Percentiles rank a stretch among this genome's conserved stretches.
These are phyloP conservation scores for Narthecium ossifragum DNA, from an alignment of 106 monocot genomes.

Conservation along the genomic window DNA sequence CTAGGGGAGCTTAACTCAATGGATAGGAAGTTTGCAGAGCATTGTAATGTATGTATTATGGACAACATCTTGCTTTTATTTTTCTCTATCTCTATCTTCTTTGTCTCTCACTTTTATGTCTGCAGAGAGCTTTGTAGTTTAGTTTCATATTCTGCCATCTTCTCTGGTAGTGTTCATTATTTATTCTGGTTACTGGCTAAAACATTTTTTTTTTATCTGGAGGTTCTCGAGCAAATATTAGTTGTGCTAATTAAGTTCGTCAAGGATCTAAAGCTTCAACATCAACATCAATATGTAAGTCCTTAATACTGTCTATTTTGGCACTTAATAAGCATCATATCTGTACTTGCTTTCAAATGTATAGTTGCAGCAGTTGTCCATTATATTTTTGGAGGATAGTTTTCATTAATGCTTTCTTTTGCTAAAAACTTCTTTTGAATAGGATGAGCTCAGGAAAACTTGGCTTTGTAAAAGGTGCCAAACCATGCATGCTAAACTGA, in stretches of 20 bases:
- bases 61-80: constrained; percentile 2
- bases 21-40: constrained; percentile 97
- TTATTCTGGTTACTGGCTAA: neutral
- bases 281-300: constrained; percentile 94
- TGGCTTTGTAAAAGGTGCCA: constrained; percentile 98
- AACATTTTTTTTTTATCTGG: constrained; percentile 2
- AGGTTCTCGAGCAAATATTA: constrained; percentile 98
- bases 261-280: constrained; percentile 90
- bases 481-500: constrained; percentile 96
- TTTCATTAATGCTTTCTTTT: too few relatives aligned
- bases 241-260: constrained; percentile 84
- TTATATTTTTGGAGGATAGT: too few relatives aligned
- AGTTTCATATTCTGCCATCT: neutral
- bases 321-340: too few relatives aligned
- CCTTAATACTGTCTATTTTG: constrained; percentile 12
- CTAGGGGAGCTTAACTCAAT: constrained; percentile 90
- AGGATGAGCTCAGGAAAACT: constrained; percentile 90
- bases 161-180: neutral
- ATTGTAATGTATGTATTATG: constrained; percentile 73
- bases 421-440: constrained; percentile 18
- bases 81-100: neutral
- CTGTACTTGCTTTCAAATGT: too few relatives aligned
- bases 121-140: too few relatives aligned
- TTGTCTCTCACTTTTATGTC: constrained; percentile 1
- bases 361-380: too few relatives aligned